Base-by-base conservation (phyloP, 441 rosid genomes). In the Mallotus repandus region DNA sequence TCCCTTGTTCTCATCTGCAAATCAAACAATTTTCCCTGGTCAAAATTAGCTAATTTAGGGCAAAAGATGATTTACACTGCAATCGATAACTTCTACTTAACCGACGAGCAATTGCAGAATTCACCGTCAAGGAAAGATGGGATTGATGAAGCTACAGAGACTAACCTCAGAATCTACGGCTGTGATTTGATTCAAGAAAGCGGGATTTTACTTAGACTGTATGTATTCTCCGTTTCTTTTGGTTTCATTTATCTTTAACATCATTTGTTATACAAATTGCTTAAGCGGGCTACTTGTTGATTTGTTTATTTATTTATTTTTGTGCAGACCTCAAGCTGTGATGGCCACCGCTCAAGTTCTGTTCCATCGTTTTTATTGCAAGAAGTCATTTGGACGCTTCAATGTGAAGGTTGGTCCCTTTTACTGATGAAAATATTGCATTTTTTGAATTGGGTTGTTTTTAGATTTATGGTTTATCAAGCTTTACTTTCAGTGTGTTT, bases 271-370 rank as follows among this genome's bases (percentile, higher is more conserved):
- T 25, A 3, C 10, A 69, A 45, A 18, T 43, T 19, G 0, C 32
- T 2, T 49, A 63, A 76, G 61, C 46, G 21, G 45, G 29, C 63
- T 35, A 11, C 49, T 25, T 25, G 29, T 25, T 22, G 52, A 62
- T 73, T 64, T 63, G 72, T n/a, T n/a, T n/a, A n/a, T 8, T 58
- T 25, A 0, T 9, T 9, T 1, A 10, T 48, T 48, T 12, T 35
- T 35, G 41, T 3, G 41, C 78, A 94, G 98, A 74, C 96, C 96
- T 45, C 99, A 96, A 73, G 97, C 97, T 53, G 97, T 93, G 73
- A 93, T 96, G 97, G 99, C 97, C 46, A 96, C 98, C 19, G 98
- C 92, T 19, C 98, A 95, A 76, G 98, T 95, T 73, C 81, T 93
- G 52, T 95, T 95, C 67, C 98, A 93, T 73, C 91, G 95, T 1